A percentile compares a stretch with the other conserved stretches of the same genome.
phyloP scores from a whole-genome alignment of 2,329 filamentous ascomycete genomes.

The Capronia americana region DNA sequence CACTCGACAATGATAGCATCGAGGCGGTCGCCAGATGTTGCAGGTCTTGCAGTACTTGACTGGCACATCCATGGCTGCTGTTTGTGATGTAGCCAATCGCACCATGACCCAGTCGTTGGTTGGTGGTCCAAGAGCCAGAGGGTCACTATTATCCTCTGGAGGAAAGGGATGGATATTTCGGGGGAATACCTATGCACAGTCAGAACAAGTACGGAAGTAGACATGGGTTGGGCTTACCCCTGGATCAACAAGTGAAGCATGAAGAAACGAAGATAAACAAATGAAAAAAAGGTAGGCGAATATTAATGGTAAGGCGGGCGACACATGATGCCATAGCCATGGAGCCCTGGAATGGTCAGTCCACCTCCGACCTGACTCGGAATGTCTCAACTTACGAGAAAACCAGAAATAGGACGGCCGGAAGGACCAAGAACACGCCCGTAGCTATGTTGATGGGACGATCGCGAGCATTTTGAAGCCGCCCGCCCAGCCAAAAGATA shows the following conservation, averaged over 20 bases:
- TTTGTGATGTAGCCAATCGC: conserved; percentile 73
- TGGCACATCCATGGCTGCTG: conserved; percentile 94
- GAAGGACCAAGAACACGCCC: conserved; percentile 77
- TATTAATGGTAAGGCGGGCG: conserved; percentile 83
- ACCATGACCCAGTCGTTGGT: conserved; percentile 95
- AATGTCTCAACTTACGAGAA: conserved; percentile 65
- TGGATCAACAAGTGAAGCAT: conserved; percentile 90
- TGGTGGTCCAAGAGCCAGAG: conserved; percentile 78
- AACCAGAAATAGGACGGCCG: conserved; percentile 80
- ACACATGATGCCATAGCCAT: conserved; percentile 85
- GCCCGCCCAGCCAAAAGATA: conserved; percentile 82
- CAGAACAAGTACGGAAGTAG: conserved; percentile 10
- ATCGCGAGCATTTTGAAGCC: conserved; percentile 85
- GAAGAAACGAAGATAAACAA: conserved; percentile 89
- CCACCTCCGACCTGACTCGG: conserved; percentile 5
- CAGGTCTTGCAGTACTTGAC: conserved; percentile 98
- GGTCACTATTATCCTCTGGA: conserved; percentile 77
- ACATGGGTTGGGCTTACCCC: conserved; percentile 69
- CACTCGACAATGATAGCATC: conserved; percentile 92
- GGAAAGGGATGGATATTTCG: conserved; percentile 90
- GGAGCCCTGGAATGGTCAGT: conserved; percentile 61
- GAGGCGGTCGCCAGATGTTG: conserved; percentile 94
- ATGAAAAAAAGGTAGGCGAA: conserved; percentile 93
- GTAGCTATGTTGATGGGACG: conserved; percentile 89
- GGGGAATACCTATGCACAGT: conserved; percentile 76